Evolutionary conservation across 2,329 filamentous ascomycete genomes (phyloP), one percentile per base, ranked within the genome.

Genomic region (Trichoderma atroviride): DNA sequence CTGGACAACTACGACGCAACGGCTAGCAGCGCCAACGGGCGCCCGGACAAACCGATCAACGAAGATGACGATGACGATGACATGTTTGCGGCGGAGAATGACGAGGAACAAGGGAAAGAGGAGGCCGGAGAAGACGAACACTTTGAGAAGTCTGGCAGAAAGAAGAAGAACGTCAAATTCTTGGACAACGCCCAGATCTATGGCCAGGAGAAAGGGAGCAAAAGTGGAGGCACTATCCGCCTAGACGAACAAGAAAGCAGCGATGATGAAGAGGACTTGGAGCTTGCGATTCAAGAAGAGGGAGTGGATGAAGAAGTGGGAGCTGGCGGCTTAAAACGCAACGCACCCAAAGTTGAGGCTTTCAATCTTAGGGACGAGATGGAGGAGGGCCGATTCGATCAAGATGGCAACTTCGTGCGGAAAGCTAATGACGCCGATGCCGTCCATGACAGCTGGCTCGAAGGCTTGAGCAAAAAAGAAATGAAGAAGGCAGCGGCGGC

Each of bases 281-380:
- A 93, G 61, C 76, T 82, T 19, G 94, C 92, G 33, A 89, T 89
- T 59, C 81, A 92, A 40, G 93, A 92, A 72, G 89, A 92, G 71
- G 92, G 89, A 22, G 78, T 97, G 19, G 96, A 97, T 74, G 91
- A 94, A 67, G 96, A 99, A 79, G 85, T 99, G 6, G 96, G 96
- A 2, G 91, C 93, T 1, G 96, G 96, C 16, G 92, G 92, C 2
- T 91, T 96, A 74, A 98, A 97, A 82, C 92, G 90, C 75, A 93
- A 97, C 79, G 96, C 96, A 1, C 96, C 96, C 1, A 93, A 96
- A 78, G 86, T 99, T 6, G 96, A 98, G 79, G 95, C 95, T 3
- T 99, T 99, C 85, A 98, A 99, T 77, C 92, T 99, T 85, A 89
- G 88, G 70, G 83, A 88, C 14, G 96, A 99, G 79, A 90, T 96